phyloP scores from a whole-genome alignment of 192 early-diverging fungal genomes.

The Backusella luteola region DNA sequence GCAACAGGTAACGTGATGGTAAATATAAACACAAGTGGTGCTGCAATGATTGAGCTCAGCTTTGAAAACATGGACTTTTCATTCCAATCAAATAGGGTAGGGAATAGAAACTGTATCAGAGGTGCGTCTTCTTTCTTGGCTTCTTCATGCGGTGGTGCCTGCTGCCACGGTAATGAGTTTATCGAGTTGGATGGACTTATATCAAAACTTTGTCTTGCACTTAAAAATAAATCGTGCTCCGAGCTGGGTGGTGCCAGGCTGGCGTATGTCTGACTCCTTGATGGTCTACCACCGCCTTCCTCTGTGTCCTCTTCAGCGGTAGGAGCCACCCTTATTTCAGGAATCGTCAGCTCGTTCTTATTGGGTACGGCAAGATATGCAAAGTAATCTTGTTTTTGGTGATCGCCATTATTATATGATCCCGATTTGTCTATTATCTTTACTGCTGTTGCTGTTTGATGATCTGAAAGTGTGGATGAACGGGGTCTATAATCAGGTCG shows the following conservation, averaged over 20 bases:
- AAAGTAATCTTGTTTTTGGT: constrained; percentile 5
- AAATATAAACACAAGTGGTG: constrained; percentile 52
- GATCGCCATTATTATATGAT: background rate
- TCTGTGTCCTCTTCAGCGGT: background rate
- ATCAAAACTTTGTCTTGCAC: background rate
- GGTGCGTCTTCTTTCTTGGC: background rate
- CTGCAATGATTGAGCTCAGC: constrained; percentile 43
- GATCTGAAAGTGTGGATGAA: background rate
- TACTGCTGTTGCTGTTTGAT: background rate
- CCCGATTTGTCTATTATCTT: background rate
- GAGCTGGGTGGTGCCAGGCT: background rate
- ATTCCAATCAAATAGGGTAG: constrained; percentile 51
- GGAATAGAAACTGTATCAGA: constrained; percentile 38
- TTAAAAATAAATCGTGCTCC: background rate
- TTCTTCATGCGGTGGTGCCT: constrained; percentile 8
- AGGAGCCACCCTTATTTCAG: constrained; percentile 16
- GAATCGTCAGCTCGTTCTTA: background rate
- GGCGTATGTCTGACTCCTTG: background rate
- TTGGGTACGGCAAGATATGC: constrained; percentile 1
- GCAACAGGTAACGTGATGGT: constrained; percentile 63
- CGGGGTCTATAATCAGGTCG: background rate
- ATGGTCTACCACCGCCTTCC: background rate
- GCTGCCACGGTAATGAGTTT: background rate
- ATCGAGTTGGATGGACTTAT: background rate
- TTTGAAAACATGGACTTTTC: constrained; percentile 44